These are phyloP conservation scores for Lecanicillium sp. DNA, from an alignment of 2,329 filamentous ascomycete species.

Conservation along the genomic window DNA sequence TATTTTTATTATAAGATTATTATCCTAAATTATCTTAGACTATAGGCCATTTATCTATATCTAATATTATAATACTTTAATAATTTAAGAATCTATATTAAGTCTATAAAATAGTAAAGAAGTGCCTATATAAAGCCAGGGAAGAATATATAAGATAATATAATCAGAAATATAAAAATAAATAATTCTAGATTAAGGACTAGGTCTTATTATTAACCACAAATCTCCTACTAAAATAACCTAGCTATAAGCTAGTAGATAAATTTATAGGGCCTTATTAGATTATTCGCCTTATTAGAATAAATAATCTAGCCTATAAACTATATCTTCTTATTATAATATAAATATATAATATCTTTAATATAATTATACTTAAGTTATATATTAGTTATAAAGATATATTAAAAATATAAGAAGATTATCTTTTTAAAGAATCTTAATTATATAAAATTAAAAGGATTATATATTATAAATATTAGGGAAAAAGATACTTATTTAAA, in stretches of 20 bases:
- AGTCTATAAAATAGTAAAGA: background rate
- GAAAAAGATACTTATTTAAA: background rate
- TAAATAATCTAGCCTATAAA: background rate
- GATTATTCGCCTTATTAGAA: background rate
- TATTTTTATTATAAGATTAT: background rate
- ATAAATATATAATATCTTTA: constrained; percentile 3
- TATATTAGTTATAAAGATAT: background rate
- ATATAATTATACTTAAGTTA: background rate
- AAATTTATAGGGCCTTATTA: background rate
- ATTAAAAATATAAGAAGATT: constrained; percentile 1
- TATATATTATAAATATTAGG: background rate
- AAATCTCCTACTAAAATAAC: background rate
- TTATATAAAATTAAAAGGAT: background rate
- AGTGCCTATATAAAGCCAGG: background rate
- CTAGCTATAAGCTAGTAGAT: background rate
- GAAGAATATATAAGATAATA: too few species aligned
- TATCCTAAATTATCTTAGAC: background rate
- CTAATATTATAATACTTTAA: background rate
- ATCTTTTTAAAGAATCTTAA: too few species aligned
- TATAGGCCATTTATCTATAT: background rate
- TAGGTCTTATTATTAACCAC: background rate
- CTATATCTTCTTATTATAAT: background rate
- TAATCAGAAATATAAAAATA: background rate
- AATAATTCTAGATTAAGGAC: background rate
- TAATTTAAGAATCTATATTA: background rate